Conservation (phyloP, 352 stramenopile genomes). For the Pilasporangium apinafurcum region DNA sequence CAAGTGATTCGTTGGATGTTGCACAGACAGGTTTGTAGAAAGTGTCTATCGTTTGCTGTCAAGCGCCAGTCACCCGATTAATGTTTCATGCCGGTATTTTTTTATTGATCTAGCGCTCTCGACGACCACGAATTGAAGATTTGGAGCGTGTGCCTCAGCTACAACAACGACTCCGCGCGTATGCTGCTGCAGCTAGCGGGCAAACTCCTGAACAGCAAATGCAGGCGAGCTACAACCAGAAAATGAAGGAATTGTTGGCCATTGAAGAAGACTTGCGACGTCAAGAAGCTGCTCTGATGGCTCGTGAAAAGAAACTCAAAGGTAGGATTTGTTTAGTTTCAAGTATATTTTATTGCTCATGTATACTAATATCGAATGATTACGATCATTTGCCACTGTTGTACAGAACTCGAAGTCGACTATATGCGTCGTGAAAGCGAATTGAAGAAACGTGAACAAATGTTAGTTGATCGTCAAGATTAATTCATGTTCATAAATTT, state of each 20-base stretch:
- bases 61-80: background rate
- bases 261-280: slow-evolving; percentile 84
- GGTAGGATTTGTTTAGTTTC: slow-evolving; percentile 16
- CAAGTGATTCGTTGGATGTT: slow-evolving; percentile 90
- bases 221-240: slow-evolving; percentile 77
- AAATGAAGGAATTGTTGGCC: slow-evolving; percentile 83
- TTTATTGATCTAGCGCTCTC: slow-evolving; percentile 33
- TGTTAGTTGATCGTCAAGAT: slow-evolving; percentile 29
- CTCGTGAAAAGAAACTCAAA: slow-evolving; percentile 82
- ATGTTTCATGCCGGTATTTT: background rate
- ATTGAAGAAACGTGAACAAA: slow-evolving; percentile 83
- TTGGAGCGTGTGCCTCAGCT: slow-evolving; percentile 78
- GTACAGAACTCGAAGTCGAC: slow-evolving; percentile 68
- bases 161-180: slow-evolving; percentile 73
- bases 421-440: slow-evolving; percentile 71
- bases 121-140: slow-evolving; percentile 80
- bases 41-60: too few species aligned
- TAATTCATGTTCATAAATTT: background rate
- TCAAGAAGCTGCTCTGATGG: slow-evolving; percentile 77
- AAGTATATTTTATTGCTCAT: too few species aligned
- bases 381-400: background rate
- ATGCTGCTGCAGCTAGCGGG: slow-evolving; percentile 57
- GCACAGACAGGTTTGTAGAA: slow-evolving; percentile 32
- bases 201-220: slow-evolving; percentile 56
- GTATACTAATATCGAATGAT: background rate